Conservation (phyloP, 2,329 filamentous ascomycete species). For the Chaetomiaceae sp. region DNA sequence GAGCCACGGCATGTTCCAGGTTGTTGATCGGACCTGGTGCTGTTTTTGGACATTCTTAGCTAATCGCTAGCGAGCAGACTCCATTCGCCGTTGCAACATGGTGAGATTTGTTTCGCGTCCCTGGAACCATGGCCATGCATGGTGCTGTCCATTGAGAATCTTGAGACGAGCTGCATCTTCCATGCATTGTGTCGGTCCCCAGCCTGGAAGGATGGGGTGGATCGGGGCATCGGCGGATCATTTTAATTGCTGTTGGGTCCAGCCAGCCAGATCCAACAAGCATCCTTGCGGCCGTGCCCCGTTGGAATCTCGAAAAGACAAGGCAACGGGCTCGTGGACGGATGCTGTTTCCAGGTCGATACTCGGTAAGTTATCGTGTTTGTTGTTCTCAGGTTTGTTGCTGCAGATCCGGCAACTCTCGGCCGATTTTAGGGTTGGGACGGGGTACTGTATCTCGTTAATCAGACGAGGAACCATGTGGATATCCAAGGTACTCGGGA, state of each 20-base stretch:
- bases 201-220: slow-evolving; percentile 5
- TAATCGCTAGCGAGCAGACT: not conserved
- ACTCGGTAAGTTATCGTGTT: too few species aligned
- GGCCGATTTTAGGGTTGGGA: too few species aligned
- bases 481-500: not conserved
- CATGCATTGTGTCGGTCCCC: slow-evolving; percentile 5
- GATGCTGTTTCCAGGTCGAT: not conserved
- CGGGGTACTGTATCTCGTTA: not conserved
- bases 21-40: not conserved
- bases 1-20: slow-evolving; percentile 1
- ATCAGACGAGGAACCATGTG: not conserved
- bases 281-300: slow-evolving; percentile 5
- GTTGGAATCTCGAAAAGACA: not conserved
- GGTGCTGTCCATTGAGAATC: slow-evolving; percentile 10
- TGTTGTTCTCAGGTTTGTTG: too few species aligned
- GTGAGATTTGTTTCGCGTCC: slow-evolving; percentile 13
- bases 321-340: not conserved
- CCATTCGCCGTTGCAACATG: slow-evolving; percentile 4
- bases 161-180: too few species aligned
- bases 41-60: slow-evolving; percentile 11
- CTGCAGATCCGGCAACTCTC: not conserved
- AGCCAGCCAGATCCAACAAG: not conserved
- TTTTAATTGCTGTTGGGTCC: slow-evolving; percentile 5
- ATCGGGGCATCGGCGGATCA: slow-evolving; percentile 1
- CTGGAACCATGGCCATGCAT: slow-evolving; percentile 3